Evolutionary conservation across 1,139 yeast genomes (phyloP).

Genomic region (Wickerhamiella infanticola): DNA sequence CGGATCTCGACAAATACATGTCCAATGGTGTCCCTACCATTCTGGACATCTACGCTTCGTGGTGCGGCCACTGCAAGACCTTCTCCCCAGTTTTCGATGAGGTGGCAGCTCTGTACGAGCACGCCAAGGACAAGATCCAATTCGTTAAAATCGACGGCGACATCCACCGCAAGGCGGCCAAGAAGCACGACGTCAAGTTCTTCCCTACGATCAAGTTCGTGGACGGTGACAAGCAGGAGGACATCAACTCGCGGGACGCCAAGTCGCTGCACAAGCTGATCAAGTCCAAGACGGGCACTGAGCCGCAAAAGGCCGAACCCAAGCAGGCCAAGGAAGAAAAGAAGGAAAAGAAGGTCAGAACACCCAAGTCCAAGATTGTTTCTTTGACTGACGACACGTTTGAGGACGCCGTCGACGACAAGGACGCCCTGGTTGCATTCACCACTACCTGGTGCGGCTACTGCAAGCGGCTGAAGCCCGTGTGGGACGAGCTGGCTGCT

Average conservation of each 20-base stretch:
- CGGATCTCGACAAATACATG: slow-evolving; percentile 40
- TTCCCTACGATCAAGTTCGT: slow-evolving; percentile 52
- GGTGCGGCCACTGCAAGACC: slow-evolving; percentile 72
- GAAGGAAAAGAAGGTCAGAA: background rate
- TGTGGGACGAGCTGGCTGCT: slow-evolving; percentile 43
- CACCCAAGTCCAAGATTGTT: background rate
- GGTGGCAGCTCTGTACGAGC: slow-evolving; percentile 35
- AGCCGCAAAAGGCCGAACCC: slow-evolving; percentile 3
- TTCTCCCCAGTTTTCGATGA: slow-evolving; percentile 52
- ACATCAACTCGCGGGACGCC: slow-evolving; percentile 11
- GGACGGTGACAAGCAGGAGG: slow-evolving; percentile 30
- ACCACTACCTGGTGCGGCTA: slow-evolving; percentile 74
- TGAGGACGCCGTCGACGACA: slow-evolving; percentile 10
- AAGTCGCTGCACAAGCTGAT: slow-evolving; percentile 14
- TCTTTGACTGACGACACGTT: slow-evolving; percentile 10
- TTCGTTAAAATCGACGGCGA: slow-evolving; percentile 51
- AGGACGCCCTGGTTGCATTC: slow-evolving; percentile 28
- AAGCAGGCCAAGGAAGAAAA: background rate
- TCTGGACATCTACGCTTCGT: slow-evolving; percentile 62
- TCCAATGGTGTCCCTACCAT: slow-evolving; percentile 46
- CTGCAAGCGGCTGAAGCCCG: slow-evolving; percentile 53
- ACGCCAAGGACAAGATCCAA: slow-evolving; percentile 31
- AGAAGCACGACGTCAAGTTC: slow-evolving; percentile 41
- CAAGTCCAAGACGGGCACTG: slow-evolving; percentile 15
- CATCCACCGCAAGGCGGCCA: slow-evolving; percentile 37